phyloP scores from a whole-genome alignment of 2,329 filamentous ascomycete species.

The Aspergillus sp. region DNA sequence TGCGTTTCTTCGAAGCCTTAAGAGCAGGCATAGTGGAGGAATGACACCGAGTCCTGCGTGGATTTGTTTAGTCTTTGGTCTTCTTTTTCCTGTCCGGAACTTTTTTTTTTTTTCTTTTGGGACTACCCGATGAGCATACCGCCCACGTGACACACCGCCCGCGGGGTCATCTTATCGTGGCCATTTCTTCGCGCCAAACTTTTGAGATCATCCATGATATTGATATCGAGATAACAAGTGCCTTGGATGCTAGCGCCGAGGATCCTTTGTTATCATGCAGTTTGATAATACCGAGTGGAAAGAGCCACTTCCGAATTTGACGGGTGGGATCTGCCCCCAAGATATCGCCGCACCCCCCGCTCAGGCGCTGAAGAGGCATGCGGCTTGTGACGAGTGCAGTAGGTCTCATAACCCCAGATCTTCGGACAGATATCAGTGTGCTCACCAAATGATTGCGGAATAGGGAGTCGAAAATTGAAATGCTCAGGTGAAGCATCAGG shows the following conservation, averaged over 20 bases:
- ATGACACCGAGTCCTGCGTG: constrained; percentile 2
- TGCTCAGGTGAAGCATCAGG: constrained; percentile 47
- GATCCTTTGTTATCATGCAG: constrained; percentile 9
- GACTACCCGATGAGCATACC: constrained; percentile 18
- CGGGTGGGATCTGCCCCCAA: constrained; percentile 7
- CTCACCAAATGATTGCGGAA: constrained; percentile 13
- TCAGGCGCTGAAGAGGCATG: constrained; percentile 41
- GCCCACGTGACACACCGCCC: constrained; percentile 39
- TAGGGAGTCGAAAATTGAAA: constrained; percentile 50
- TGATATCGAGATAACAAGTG: not conserved
- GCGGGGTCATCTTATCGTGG: constrained; percentile 22
- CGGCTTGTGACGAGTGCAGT: constrained; percentile 52
- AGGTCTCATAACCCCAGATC: constrained; percentile 23
- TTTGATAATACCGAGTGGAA: constrained; percentile 12
- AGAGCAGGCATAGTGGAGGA: constrained; percentile 32
- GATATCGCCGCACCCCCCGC: constrained; percentile 14
- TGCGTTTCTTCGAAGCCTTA: constrained; percentile 60
- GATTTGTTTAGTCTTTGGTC: constrained; percentile 8
- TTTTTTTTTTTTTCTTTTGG: constrained; percentile 17
- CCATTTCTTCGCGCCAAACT: not conserved
- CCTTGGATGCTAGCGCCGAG: not conserved
- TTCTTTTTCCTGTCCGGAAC: constrained; percentile 8
- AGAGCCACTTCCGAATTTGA: constrained; percentile 4
- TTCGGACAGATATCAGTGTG: constrained; percentile 2
- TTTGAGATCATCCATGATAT: not conserved